Base-by-base conservation (phyloP, 441 rosid species). In the Biscutella laevigata region DNA sequence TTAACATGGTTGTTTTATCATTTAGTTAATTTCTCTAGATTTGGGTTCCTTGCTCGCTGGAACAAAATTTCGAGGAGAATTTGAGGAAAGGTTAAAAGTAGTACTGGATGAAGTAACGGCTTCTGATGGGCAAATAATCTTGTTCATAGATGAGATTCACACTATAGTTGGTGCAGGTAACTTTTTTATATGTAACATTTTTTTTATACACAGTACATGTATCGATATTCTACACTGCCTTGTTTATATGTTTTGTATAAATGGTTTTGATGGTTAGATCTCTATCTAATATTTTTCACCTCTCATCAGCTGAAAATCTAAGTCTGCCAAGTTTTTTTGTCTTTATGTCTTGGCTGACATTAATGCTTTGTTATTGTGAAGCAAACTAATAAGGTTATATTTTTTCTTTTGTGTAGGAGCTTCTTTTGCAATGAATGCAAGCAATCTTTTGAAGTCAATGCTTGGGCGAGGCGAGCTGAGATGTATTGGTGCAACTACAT, bases 381-480 rank as follows among this genome's bases (percentile, higher is more conserved):
- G 30, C 12, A 35, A 25, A 46, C 6, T 28, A 47, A 64, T 9
- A 6, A 16, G 28, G 1, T 37, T 10, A 3, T 14, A n/a, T 39
- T 26, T 4, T 58, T 32, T 2, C 4, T 3, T 32, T 39, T 39
- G 34, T 45, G 25, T 62, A 88, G 97, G 97, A 55, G 85, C 86
- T 57, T 72, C 73, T 11, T 69, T 71, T 68, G 86, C 95, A 2
- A 82, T 84, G 95, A 94, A 89, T 79, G 91, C 95, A 12, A 91
- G 95, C 24, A 89, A 89, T 37, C 80, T 89, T 9, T 77, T 89
- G 55, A 89, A 89, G 74, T 94, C 97, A 2, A 89, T 86, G 97
- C 94, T 89, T 70, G 97, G 95, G 20, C 70, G 97, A 57, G 95
- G 95, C 32, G 94, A 89, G 66, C 77, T 89, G 22, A 69, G 97